Conservation (phyloP, 2,329 filamentous ascomycete genomes). For the Botrytis elliptica region DNA sequence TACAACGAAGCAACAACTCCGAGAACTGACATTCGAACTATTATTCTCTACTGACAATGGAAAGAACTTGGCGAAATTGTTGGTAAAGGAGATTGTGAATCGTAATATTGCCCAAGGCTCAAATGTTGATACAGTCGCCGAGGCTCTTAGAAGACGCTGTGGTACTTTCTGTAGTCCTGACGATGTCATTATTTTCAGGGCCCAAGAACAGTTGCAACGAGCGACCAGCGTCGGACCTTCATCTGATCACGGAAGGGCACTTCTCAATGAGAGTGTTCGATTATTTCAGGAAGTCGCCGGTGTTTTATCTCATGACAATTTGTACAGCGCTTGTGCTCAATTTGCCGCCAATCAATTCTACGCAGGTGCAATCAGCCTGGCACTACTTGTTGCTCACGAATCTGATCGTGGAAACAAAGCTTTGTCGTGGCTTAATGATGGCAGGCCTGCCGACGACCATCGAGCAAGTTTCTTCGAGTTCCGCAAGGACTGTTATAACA, state of each 20-base stretch:
- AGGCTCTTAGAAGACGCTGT: conserved; percentile 86
- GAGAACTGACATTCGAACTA: conserved; percentile 79
- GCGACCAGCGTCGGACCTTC: conserved; percentile 76
- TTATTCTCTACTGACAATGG: conserved; percentile 79
- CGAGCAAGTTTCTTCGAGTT: conserved; percentile 59
- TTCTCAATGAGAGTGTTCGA: conserved; percentile 84
- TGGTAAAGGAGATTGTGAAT: conserved; percentile 98
- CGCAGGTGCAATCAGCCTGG: conserved; percentile 87
- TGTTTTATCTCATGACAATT: conserved; percentile 75
- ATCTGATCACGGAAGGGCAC: conserved; percentile 70
- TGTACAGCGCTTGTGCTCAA: conserved; percentile 73
- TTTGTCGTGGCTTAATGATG: conserved; percentile 83
- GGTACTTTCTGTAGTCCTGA: conserved; percentile 97
- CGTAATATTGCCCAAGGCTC: conserved; percentile 95
- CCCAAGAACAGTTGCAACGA: conserved; percentile 89
- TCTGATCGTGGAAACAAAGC: conserved; percentile 86
- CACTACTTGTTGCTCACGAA: conserved; percentile 77
- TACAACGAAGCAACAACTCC: conserved; percentile 64
- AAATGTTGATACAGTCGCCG: conserved; percentile 95
- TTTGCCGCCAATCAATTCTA: conserved; percentile 85
- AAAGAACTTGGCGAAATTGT: conserved; percentile 84
- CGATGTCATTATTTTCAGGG: conserved; percentile 97
- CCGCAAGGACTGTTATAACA: conserved; percentile 76
- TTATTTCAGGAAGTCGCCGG: conserved; percentile 87
- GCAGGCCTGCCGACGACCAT: conserved; percentile 67